Evolutionary conservation across 805 yeast genomes (phyloP).

Genomic region (Scheffersomyces coipomensis): DNA sequence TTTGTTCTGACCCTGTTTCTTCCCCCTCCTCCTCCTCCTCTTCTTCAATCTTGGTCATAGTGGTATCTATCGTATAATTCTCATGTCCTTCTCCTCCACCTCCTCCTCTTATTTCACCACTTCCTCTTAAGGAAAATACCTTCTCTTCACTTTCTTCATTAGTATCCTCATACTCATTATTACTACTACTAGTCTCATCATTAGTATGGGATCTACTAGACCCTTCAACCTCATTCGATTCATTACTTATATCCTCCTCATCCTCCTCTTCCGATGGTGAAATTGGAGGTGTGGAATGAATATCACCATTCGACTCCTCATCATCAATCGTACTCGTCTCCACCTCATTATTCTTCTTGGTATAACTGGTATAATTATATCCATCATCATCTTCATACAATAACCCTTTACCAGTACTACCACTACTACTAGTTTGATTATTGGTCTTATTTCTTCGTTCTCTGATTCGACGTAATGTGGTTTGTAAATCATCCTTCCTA

Average conservation of each 20-base stretch:
- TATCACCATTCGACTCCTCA: background rate
- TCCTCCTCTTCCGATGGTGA: conserved; percentile 1
- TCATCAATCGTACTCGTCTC: background rate
- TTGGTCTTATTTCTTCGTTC: background rate
- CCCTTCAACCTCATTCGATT: background rate
- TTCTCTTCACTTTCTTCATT: background rate
- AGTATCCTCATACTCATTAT: background rate
- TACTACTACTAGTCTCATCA: background rate
- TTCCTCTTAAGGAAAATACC: background rate
- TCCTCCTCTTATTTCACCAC: background rate
- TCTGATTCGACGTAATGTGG: background rate
- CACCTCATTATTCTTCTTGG: too few relatives aligned
- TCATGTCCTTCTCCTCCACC: background rate
- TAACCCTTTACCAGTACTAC: background rate
- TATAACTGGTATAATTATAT: conserved; percentile 5
- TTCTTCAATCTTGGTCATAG: background rate
- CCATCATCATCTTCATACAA: conserved; percentile 11
- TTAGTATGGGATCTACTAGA: too few relatives aligned
- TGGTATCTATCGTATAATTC: background rate
- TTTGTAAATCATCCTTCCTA: background rate
- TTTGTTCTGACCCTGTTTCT: too few relatives aligned
- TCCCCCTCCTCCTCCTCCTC: background rate
- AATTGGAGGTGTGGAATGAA: too few relatives aligned
- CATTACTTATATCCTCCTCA: background rate
- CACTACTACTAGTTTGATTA: background rate